Conservation (phyloP, 148 eudicot genomes). For the Silene conica region DNA sequence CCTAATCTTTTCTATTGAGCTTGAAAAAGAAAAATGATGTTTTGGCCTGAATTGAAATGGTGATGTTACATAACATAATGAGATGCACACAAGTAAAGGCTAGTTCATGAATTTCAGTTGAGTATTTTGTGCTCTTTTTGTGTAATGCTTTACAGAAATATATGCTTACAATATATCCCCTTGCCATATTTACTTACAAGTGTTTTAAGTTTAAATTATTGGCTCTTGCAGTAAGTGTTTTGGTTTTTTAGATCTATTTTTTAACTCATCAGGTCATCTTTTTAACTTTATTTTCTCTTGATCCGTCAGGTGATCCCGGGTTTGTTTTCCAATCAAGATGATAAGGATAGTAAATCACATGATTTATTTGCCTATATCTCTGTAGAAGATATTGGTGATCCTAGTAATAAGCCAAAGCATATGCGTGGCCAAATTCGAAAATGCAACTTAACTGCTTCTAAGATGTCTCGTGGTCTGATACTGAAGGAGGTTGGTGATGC, state of each 20-base stretch:
- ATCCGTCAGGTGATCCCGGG: constrained; percentile 66
- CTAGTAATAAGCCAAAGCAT: constrained; percentile 24
- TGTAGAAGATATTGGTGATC: constrained; percentile 33
- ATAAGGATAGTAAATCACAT: constrained; percentile 31
- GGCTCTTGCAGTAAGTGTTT: not conserved
- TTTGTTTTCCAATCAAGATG: constrained; percentile 31
- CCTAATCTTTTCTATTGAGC: too few species aligned
- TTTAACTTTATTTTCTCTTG: not conserved
- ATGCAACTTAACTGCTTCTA: constrained; percentile 62
- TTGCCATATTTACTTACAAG: too few species aligned
- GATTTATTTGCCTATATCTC: constrained; percentile 67
- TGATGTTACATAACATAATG: not conserved
- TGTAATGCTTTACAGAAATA: not conserved
- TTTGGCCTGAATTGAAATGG: too few species aligned
- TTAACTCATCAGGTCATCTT: not conserved
- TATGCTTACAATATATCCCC: too few species aligned
- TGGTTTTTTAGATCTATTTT: not conserved
- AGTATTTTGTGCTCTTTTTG: not conserved
- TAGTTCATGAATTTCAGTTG: not conserved
- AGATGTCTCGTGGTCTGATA: constrained; percentile 38
- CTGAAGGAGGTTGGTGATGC: constrained; percentile 59
- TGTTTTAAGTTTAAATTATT: not conserved
- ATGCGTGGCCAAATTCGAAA: constrained; percentile 48
- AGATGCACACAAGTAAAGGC: not conserved
- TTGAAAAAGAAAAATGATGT: too few species aligned